Evolutionary conservation across 2,329 filamentous ascomycete genomes (phyloP).

Genomic region (Chaetomium strumarium): DNA sequence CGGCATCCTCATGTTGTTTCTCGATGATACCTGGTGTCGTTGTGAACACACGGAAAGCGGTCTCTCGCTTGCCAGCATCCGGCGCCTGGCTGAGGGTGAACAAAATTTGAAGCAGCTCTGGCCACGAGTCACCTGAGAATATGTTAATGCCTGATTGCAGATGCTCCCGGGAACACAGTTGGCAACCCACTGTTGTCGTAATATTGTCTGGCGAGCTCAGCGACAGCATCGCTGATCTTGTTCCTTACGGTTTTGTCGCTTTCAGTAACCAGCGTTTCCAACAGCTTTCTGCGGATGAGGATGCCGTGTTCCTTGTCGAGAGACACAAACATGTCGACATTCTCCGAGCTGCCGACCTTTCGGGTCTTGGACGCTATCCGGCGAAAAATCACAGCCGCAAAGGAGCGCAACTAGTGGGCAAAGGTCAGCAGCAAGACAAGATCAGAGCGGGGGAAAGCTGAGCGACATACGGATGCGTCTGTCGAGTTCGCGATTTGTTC

Average conservation of each 20-base stretch:
- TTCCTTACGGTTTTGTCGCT: slow-evolving; percentile 70
- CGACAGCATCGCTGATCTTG: slow-evolving; percentile 96
- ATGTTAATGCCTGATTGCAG: slow-evolving; percentile 9
- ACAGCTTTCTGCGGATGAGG: slow-evolving; percentile 76
- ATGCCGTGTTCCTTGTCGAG: slow-evolving; percentile 66
- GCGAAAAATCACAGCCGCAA: slow-evolving; percentile 89
- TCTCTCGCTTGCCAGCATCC: slow-evolving; percentile 80
- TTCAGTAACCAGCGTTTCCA: slow-evolving; percentile 71
- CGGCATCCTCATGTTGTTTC: slow-evolving; percentile 88
- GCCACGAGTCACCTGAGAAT: slow-evolving; percentile 70
- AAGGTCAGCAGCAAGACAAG: slow-evolving; percentile 2
- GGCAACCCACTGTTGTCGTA: slow-evolving; percentile 71
- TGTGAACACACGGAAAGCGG: slow-evolving; percentile 89
- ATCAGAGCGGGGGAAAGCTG: neutral
- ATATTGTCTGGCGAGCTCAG: slow-evolving; percentile 91
- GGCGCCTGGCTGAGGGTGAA: slow-evolving; percentile 86
- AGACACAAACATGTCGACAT: slow-evolving; percentile 79
- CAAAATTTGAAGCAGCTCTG: slow-evolving; percentile 76
- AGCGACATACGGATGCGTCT: slow-evolving; percentile 57
- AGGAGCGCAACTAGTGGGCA: slow-evolving; percentile 67
- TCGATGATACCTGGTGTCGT: slow-evolving; percentile 94
- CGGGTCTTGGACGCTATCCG: slow-evolving; percentile 85
- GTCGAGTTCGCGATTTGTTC: slow-evolving; percentile 82
- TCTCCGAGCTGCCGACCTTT: slow-evolving; percentile 66
- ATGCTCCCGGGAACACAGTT: slow-evolving; percentile 4